These are phyloP conservation scores for Penicillium crystallinum DNA, from an alignment of 495 filamentous ascomycete genomes.

Conservation along the genomic window DNA sequence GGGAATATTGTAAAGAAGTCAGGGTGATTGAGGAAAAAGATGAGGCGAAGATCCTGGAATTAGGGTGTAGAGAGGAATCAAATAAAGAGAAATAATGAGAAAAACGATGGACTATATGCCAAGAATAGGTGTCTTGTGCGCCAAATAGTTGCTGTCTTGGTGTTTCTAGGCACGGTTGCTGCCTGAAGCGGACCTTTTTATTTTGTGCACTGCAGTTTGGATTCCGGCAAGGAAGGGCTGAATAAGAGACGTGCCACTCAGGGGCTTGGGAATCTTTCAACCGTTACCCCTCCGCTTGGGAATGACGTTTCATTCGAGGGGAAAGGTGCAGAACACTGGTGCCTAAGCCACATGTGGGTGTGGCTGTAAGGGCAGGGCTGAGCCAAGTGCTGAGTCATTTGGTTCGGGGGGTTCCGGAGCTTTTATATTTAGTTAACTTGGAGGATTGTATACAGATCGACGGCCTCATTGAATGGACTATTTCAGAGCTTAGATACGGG, in stretches of 20 bases:
- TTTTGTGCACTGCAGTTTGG: not conserved
- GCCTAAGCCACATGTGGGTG: not conserved
- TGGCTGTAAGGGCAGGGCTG: not conserved
- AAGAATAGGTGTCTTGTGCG: constrained; percentile 1
- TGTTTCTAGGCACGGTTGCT: constrained; percentile 1
- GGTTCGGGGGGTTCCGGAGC: not conserved
- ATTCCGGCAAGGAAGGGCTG: not conserved
- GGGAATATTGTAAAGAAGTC: not conserved
- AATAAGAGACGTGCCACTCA: not conserved
- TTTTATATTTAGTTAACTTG: not conserved
- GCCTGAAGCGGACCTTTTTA: constrained; percentile 2
- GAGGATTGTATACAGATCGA: too few relatives aligned
- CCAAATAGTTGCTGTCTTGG: not conserved
- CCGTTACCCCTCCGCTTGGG: not conserved
- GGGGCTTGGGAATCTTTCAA: not conserved
- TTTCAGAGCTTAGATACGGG: too few relatives aligned
- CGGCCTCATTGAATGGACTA: too few relatives aligned
- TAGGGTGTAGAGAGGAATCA: not conserved
- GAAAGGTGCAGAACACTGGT: not conserved
- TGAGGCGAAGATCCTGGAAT: not conserved
- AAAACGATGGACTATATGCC: not conserved
- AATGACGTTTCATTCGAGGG: constrained; percentile 5
- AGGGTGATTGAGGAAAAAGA: not conserved
- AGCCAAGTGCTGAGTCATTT: not conserved
- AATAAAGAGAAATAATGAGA: not conserved